Base-by-base conservation (phyloP, 2,329 filamentous ascomycete genomes). In the Diaporthe capsici region DNA sequence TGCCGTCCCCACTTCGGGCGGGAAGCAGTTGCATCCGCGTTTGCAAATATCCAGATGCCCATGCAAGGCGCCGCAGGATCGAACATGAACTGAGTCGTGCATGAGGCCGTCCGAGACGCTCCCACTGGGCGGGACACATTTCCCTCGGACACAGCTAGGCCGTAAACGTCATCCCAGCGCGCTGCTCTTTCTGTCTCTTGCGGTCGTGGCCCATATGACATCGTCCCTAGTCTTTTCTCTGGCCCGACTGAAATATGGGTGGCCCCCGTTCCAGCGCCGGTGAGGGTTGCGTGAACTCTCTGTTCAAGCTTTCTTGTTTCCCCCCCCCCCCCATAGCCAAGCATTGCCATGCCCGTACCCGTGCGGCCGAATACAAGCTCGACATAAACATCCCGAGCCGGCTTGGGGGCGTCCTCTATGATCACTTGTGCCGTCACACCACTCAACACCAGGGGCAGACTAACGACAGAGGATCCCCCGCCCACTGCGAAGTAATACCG, bases 291-390 rank as follows among this genome's bases (percentile, higher is more conserved):
- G 5, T 17, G 3, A 7, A 39, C 37, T 13, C 20, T 22, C 37
- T 13, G 25, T 22, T 53, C 22, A 68, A 68, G 47, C 65, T 68
- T 53, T 68, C 34, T 53, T 28, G 3, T 37, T n/a, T n/a, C n/a
- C 17, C 6, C 31, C 34, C 31, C 31, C 22, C 31, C 31, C 44
- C 44, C 44, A 49, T 8, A 53, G 65, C 65, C 65, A 68, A 68
- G 65, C 65, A 68, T 51, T 68, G 65, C 65, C 65, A 68, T 68
- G 65, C 65, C 65, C 65, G 47, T 68, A 68, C 65, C 65, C 65
- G 47, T 68, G 55, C 65, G 65, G 65, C 47, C 31, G 65, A 53
- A 68, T 9, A 37, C 34, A 68, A 53, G 65, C 47, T 68, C 49
- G 47, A 68, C 31, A 53, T 68, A 68, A 68, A 68, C n/a, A 68